These are phyloP conservation scores for Colletotrichum neosansevieriae DNA, from an alignment of 2,329 filamentous ascomycete genomes.

Conservation along the genomic window DNA sequence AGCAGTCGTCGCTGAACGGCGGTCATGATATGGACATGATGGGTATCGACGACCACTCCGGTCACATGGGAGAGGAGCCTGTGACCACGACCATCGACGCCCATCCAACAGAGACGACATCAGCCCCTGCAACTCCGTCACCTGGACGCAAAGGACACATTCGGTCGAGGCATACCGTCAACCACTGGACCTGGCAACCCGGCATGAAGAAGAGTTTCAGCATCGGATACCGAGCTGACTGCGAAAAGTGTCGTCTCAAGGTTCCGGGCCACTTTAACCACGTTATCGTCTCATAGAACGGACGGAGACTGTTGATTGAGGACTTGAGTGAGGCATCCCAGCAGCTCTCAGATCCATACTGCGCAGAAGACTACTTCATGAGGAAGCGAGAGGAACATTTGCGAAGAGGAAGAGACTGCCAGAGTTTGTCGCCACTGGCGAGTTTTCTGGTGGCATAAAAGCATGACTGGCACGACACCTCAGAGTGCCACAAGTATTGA, in stretches of 20 bases:
- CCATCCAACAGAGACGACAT: slow-evolving; percentile 42
- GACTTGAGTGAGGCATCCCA: background rate
- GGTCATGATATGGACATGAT: slow-evolving; percentile 48
- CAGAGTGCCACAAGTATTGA: background rate
- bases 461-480: background rate
- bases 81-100: slow-evolving; percentile 14
- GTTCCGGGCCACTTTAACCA: slow-evolving; percentile 86
- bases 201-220: slow-evolving; percentile 79
- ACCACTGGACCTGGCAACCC: slow-evolving; percentile 70
- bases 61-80: slow-evolving; percentile 23
- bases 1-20: slow-evolving; percentile 43
- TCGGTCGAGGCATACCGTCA: slow-evolving; percentile 70
- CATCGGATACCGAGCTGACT: slow-evolving; percentile 83
- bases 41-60: slow-evolving; percentile 45
- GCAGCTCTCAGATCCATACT: background rate
- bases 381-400: background rate
- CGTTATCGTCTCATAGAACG: slow-evolving; percentile 73
- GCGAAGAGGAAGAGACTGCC: background rate
- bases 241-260: slow-evolving; percentile 80
- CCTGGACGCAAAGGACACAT: slow-evolving; percentile 67
- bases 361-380: background rate
- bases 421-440: background rate
- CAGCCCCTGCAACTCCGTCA: slow-evolving; percentile 51
- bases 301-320: slow-evolving; percentile 18
- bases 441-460: background rate